phyloP scores from a whole-genome alignment of 2,329 filamentous ascomycete species.

The Diplodia intermedia region DNA sequence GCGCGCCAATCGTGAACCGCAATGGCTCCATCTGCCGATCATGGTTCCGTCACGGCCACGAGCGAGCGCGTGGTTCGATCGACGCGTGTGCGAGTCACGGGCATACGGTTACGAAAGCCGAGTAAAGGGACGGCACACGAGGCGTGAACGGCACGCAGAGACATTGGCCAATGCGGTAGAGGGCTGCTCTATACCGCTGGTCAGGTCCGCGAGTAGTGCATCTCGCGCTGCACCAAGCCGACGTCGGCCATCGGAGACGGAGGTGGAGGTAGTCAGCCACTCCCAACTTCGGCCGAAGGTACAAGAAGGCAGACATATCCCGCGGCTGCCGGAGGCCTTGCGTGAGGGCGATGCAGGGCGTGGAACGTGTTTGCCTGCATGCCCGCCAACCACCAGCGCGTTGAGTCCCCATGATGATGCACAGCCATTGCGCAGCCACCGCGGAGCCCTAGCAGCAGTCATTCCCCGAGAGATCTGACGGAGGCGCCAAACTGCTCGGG shows the following conservation, averaged over 20 bases:
- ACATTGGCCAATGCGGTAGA: neutral
- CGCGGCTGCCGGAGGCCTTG: conserved; percentile 18
- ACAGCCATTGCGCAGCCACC: conserved; percentile 13
- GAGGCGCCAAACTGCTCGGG: neutral
- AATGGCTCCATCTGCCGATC: neutral
- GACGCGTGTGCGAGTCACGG: conserved; percentile 1
- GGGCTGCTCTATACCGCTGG: neutral
- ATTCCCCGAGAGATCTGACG: neutral
- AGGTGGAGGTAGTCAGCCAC: neutral
- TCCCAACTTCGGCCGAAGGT: neutral
- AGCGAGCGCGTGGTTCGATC: neutral
- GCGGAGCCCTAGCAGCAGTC: neutral
- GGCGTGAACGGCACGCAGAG: too few species aligned
- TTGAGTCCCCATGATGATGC: neutral
- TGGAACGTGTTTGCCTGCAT: neutral
- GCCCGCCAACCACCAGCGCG: neutral
- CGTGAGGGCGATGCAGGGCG: neutral
- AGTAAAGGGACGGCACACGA: neutral
- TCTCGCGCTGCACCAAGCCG: neutral
- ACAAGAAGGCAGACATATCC: neutral
- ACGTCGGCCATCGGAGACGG: neutral
- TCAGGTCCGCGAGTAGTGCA: neutral
- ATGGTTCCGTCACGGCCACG: neutral
- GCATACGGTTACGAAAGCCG: neutral
- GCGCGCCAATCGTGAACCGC: neutral